phyloP scores from a whole-genome alignment of 1,139 yeast species.

The Scheffersomyces illinoinensis region DNA sequence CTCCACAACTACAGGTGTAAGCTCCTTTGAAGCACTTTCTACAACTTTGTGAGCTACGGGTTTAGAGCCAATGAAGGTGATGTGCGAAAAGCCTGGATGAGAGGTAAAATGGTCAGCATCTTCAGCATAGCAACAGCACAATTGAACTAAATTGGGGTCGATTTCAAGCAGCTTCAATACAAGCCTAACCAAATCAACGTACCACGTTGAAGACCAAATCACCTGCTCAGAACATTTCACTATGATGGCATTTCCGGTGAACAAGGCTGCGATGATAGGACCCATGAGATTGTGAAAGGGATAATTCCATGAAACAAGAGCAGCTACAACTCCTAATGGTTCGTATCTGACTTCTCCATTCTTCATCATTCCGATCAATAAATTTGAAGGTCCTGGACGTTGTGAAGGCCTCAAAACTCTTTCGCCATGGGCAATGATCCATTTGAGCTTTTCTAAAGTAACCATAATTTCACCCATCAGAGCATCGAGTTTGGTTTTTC shows the following conservation, averaged over 20 bases:
- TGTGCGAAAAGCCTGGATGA: constrained; percentile 79
- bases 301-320: constrained; percentile 94
- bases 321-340: constrained; percentile 87
- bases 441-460: constrained; percentile 84
- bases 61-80: constrained; percentile 94
- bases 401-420: constrained; percentile 65
- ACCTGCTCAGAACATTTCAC: constrained; percentile 95
- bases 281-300: constrained; percentile 93
- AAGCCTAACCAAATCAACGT: constrained; percentile 63
- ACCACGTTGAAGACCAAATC: constrained; percentile 89
- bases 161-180: constrained; percentile 73
- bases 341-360: constrained; percentile 92
- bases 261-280: constrained; percentile 83
- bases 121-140: constrained; percentile 76
- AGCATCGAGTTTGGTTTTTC: constrained; percentile 94
- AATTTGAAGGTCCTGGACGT: constrained; percentile 85
- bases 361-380: constrained; percentile 70
- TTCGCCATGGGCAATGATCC: constrained; percentile 87
- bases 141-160: constrained; percentile 80
- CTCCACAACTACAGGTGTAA: constrained; percentile 93
- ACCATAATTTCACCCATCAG: constrained; percentile 95
- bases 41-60: constrained; percentile 90
- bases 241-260: constrained; percentile 88
- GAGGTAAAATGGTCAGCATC: constrained; percentile 84
- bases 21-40: constrained; percentile 72